Conservation (phyloP, 2,329 filamentous ascomycete species). For the Clarireedia hainanense region DNA sequence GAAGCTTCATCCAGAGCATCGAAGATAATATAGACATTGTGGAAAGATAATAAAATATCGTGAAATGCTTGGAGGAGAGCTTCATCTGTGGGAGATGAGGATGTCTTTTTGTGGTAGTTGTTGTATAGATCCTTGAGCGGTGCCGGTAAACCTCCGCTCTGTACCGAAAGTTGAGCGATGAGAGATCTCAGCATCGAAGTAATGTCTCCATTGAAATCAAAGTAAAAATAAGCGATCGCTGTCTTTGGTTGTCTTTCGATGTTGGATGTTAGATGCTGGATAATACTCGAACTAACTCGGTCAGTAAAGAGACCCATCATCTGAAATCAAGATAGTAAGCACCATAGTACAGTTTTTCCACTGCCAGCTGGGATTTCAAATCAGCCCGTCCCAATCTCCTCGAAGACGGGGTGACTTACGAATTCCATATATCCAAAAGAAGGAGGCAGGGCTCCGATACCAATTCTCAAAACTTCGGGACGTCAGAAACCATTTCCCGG, state of each 20-base stretch:
- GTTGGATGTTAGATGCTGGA: slow-evolving; percentile 24
- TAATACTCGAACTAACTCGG: slow-evolving; percentile 24
- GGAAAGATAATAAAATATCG: slow-evolving; percentile 21
- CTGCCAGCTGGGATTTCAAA: slow-evolving; percentile 28
- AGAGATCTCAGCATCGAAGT: slow-evolving; percentile 30
- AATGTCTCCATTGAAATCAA: slow-evolving; percentile 32
- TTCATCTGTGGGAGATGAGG: slow-evolving; percentile 7
- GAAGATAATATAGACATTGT: slow-evolving; percentile 30
- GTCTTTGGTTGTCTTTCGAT: slow-evolving; percentile 16
- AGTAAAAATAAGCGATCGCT: slow-evolving; percentile 34
- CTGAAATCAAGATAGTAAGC: neutral
- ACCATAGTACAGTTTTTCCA: slow-evolving; percentile 35
- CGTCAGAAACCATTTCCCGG: slow-evolving; percentile 20
- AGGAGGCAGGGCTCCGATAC: slow-evolving; percentile 25
- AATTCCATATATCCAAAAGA: slow-evolving; percentile 34
- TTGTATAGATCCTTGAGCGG: slow-evolving; percentile 14
- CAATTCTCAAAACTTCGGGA: slow-evolving; percentile 25
- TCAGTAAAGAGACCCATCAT: neutral
- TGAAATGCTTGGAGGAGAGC: slow-evolving; percentile 9
- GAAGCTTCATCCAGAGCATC: slow-evolving; percentile 34
- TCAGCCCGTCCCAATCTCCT: neutral
- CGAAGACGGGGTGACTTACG: slow-evolving; percentile 9
- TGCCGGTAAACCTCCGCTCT: slow-evolving; percentile 15
- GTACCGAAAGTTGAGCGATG: slow-evolving; percentile 29
- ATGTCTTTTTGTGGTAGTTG: neutral